phyloP scores from a whole-genome alignment of 805 yeast genomes.

The Suhomyces pyralidae region DNA sequence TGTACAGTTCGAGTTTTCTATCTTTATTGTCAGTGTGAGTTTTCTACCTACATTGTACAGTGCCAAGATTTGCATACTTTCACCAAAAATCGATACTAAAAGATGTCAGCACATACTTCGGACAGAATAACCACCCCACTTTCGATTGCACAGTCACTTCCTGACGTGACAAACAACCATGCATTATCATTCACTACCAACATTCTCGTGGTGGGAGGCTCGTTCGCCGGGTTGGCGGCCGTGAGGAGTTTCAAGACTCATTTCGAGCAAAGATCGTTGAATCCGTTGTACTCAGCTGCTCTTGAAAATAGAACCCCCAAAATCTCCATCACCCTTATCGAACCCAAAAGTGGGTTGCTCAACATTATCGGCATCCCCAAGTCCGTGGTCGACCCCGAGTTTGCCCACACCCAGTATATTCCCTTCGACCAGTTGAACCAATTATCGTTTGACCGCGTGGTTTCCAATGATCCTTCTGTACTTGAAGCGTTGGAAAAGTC shows the following conservation, averaged over 20 bases:
- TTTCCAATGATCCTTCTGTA: slow-evolving; percentile 19
- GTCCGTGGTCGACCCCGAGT: slow-evolving; percentile 36
- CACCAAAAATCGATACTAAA: no score
- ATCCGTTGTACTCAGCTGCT: slow-evolving; percentile 6
- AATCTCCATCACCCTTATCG: slow-evolving; percentile 34
- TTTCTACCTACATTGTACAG: no score
- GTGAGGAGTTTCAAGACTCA: slow-evolving; percentile 27
- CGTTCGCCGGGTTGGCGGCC: slow-evolving; percentile 40
- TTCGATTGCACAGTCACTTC: neutral
- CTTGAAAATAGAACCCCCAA: slow-evolving; percentile 7
- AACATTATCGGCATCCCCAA: slow-evolving; percentile 41
- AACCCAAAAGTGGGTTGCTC: slow-evolving; percentile 39
- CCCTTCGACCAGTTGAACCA: slow-evolving; percentile 29
- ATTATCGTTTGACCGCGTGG: slow-evolving; percentile 25
- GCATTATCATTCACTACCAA: slow-evolving; percentile 25
- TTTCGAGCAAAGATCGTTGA: slow-evolving; percentile 14
- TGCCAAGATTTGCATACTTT: no score
- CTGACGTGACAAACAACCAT: neutral
- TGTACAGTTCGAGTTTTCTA: no score
- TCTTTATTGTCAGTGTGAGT: no score
- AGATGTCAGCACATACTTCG: neutral
- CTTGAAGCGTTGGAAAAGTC: neutral
- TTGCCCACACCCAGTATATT: slow-evolving; percentile 37
- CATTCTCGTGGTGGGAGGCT: slow-evolving; percentile 40
- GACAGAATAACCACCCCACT: slow-evolving; percentile 1